These are phyloP conservation scores for Quillaja saponaria DNA, from an alignment of 306 rosid genomes.

Conservation along the genomic window DNA sequence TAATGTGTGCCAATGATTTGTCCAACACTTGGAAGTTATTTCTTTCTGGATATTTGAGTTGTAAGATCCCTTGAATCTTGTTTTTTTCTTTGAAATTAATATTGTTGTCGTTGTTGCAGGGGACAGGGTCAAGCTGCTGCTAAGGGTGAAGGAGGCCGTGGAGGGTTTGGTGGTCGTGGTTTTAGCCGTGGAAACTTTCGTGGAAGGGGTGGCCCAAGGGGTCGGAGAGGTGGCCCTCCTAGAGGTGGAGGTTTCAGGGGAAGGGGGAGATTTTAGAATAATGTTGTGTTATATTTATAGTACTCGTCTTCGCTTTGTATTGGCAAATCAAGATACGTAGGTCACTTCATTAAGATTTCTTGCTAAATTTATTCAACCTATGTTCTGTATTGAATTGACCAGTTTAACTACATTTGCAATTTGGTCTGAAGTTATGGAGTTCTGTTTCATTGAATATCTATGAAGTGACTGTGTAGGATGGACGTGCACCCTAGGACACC, in stretches of 20 bases:
- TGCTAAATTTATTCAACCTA: constrained; percentile 15
- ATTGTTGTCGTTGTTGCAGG: constrained; percentile 44
- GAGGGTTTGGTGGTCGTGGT: constrained; percentile 48
- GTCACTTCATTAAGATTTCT: constrained; percentile 11
- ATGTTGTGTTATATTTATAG: constrained; percentile 29
- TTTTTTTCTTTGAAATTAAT: background rate
- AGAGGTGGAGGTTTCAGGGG: constrained; percentile 91
- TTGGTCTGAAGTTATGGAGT: too few relatives aligned
- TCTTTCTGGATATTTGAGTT: too few relatives aligned
- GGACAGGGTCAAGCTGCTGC: constrained; percentile 50
- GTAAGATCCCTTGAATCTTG: background rate
- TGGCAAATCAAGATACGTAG: constrained; percentile 31
- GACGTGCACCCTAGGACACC: too few relatives aligned
- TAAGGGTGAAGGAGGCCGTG: constrained; percentile 68
- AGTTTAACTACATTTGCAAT: constrained; percentile 15
- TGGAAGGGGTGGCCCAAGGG: constrained; percentile 82
- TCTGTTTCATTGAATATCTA: too few relatives aligned
- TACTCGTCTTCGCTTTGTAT: constrained; percentile 31
- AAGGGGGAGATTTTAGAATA: constrained; percentile 67
- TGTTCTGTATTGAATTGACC: constrained; percentile 28
- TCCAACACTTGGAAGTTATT: too few relatives aligned
- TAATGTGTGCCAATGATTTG: too few relatives aligned
- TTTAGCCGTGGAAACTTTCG: constrained; percentile 61
- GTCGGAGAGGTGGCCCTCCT: constrained; percentile 76
- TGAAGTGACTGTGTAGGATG: too few relatives aligned